phyloP scores from a whole-genome alignment of 495 filamentous ascomycete genomes.

The Neurospora sp. region DNA sequence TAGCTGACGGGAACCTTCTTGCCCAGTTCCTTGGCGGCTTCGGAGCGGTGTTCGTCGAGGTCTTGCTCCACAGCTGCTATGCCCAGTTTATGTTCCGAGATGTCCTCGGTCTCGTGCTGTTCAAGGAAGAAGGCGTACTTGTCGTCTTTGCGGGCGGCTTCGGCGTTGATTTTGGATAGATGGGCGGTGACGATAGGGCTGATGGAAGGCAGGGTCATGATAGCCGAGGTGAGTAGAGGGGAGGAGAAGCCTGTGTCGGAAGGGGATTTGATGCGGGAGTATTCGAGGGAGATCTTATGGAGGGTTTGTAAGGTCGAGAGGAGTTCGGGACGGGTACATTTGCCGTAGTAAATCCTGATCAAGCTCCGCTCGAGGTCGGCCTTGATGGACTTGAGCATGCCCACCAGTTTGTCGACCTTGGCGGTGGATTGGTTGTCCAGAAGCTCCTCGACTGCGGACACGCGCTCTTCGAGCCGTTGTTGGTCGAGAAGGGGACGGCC shows the following conservation, averaged over 20 bases:
- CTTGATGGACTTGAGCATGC: conserved; percentile 58
- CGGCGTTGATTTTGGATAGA: conserved; percentile 74
- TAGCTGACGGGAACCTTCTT: conserved; percentile 64
- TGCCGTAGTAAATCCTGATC: conserved; percentile 93
- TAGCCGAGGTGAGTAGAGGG: conserved; percentile 55
- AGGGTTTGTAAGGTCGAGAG: conserved; percentile 75
- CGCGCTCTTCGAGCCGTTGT: conserved; percentile 65
- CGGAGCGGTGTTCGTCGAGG: conserved; percentile 62
- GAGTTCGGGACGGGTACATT: conserved; percentile 86
- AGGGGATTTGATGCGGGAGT: conserved; percentile 51
- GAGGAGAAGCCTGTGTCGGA: conserved; percentile 68
- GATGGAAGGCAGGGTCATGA: conserved; percentile 70
- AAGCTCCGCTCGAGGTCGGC: conserved; percentile 84
- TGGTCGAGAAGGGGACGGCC: conserved; percentile 82
- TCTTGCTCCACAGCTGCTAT: conserved; percentile 87
- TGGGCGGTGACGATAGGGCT: conserved; percentile 55
- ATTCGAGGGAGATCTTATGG: conserved; percentile 69
- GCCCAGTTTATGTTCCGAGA: conserved; percentile 78
- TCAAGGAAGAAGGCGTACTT: conserved; percentile 92
- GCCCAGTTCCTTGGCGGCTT: conserved; percentile 57
- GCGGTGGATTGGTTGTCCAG: conserved; percentile 52
- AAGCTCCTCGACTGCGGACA: conserved; percentile 82
- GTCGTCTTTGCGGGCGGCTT: conserved; percentile 78
- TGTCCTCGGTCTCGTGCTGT: conserved; percentile 72
- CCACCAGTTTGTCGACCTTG: conserved; percentile 61